Evolutionary conservation across 73 alveolate species (phyloP).

Genomic region (Uronychia binucleata): DNA sequence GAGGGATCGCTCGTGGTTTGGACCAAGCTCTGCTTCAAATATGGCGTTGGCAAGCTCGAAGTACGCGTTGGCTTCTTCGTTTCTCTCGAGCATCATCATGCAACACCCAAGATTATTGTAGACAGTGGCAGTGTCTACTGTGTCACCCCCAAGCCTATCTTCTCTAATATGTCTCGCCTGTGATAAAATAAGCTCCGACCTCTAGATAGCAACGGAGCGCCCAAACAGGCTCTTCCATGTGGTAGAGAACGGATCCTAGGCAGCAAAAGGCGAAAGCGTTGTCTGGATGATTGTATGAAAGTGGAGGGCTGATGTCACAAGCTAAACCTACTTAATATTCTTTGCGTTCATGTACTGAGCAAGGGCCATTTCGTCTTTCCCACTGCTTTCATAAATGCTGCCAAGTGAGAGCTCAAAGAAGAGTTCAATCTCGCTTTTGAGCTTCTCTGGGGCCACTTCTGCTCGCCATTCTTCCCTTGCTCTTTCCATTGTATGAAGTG

Average conservation of each 20-base stretch:
- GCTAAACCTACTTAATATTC: conserved; percentile 60
- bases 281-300: conserved; percentile 95
- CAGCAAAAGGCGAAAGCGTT: conserved; percentile 95
- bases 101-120: conserved; percentile 97
- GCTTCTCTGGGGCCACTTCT: conserved; percentile 19
- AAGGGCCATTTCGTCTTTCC: conserved; percentile 94
- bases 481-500: conserved; percentile 77
- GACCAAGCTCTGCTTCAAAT: conserved; percentile 81
- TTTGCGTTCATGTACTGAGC: conserved; percentile 84
- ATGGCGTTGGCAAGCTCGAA: conserved; percentile 88
- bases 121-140: conserved; percentile 99
- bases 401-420: conserved; percentile 93
- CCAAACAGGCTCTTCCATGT: conserved; percentile 95
- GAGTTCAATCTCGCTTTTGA: conserved; percentile 65
- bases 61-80: conserved; percentile 85
- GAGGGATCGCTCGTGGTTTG: conserved; percentile 85
- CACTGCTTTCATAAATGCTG: conserved; percentile 90
- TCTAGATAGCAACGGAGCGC: conserved; percentile 86
- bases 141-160: conserved; percentile 96
- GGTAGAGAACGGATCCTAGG: conserved; percentile 92
- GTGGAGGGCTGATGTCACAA: background rate
- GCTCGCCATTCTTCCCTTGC: conserved; percentile 69
- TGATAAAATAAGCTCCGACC: background rate
- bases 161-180: conserved; percentile 96
- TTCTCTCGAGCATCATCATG: conserved; percentile 86